Evolutionary conservation across 2,329 filamentous ascomycete species (phyloP), one percentile per base, ranked within the genome.

Genomic region (Eutypella sp.): DNA sequence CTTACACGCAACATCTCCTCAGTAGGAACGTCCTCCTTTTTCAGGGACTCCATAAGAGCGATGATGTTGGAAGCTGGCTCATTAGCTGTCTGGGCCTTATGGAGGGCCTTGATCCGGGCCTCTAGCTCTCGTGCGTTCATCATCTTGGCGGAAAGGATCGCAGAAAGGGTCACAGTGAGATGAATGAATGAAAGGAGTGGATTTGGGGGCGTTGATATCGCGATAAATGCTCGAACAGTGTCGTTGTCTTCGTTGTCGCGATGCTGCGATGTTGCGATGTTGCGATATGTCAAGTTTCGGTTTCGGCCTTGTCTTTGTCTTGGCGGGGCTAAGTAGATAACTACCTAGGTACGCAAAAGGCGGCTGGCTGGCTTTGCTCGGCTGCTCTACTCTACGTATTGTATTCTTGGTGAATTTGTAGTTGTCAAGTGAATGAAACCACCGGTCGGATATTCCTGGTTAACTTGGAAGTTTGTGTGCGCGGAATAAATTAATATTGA

Each of bases 101-200:
- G 81, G 61, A 97, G 78, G 62, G 85, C 82, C 70, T 88, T 86
- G 60, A 89, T 82, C 67, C 83, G 84, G 59, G 83, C 72, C 58
- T 85, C 81, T 45, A 96, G 85, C 63, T 92, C 87, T 68, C 89
- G 88, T 61, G 84, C 79, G 59, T 95, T 86, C 85, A 95, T 89
- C 53, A 49, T 56, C 33, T 38, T 49, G 40, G 39, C 34, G 39
- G 40, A 18, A 39, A n/a, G n/a, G n/a, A n/a, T n/a, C n/a, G n/a
- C n/a, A n/a, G n/a, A n/a, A n/a, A n/a, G 23, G 20, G 15, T 27
- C 18, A 20, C 23, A 25, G 23, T 11, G 11, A 9, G 18, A 38
- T 36, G 8, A 20, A 15, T 7, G 25, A 23, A n/a, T 43, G n/a
- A 29, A 20, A 11, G 20, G 33, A 13, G 10, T 22, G 13, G 19